Percentiles rank a stretch among this genome's conserved stretches.
Evolutionary conservation across 495 filamentous ascomycete species (phyloP).

Genomic region (Lepraria neglecta): DNA sequence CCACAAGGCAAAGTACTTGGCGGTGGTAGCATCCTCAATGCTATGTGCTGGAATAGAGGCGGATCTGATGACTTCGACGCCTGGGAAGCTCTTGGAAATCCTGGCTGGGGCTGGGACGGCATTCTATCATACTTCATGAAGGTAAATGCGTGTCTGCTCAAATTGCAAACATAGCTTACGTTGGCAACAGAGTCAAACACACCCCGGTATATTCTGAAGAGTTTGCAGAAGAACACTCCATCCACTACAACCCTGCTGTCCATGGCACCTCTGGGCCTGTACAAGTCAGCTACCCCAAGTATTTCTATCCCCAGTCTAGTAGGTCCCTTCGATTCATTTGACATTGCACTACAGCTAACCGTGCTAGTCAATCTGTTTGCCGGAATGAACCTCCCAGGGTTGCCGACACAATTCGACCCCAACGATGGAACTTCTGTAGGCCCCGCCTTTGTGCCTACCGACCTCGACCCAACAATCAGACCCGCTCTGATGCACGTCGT

Average conservation of each 20-base stretch:
- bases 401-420: conserved; percentile 41
- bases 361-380: conserved; percentile 45
- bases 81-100: conserved; percentile 55
- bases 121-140: conserved; percentile 54
- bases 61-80: conserved; percentile 45
- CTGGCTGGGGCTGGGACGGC: conserved; percentile 57
- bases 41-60: conserved; percentile 36
- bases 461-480: conserved; percentile 37
- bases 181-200: conserved; percentile 27
- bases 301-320: conserved; percentile 33
- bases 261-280: conserved; percentile 44
- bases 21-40: conserved; percentile 34
- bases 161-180: conserved; percentile 3
- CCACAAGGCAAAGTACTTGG: conserved; percentile 34
- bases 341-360: conserved; percentile 14
- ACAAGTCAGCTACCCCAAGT: conserved; percentile 44
- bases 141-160: conserved; percentile 7
- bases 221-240: conserved; percentile 27
- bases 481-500: conserved; percentile 38
- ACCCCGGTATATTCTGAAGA: conserved; percentile 30
- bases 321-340: not conserved
- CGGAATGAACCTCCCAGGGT: conserved; percentile 44
- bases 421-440: conserved; percentile 45
- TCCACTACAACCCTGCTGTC: conserved; percentile 38
- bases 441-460: conserved; percentile 42